Percentiles rank a stretch among this genome's conserved stretches.
Conservation (phyloP, 2,329 filamentous ascomycete species). For the Pseudonectria foliicola region DNA sequence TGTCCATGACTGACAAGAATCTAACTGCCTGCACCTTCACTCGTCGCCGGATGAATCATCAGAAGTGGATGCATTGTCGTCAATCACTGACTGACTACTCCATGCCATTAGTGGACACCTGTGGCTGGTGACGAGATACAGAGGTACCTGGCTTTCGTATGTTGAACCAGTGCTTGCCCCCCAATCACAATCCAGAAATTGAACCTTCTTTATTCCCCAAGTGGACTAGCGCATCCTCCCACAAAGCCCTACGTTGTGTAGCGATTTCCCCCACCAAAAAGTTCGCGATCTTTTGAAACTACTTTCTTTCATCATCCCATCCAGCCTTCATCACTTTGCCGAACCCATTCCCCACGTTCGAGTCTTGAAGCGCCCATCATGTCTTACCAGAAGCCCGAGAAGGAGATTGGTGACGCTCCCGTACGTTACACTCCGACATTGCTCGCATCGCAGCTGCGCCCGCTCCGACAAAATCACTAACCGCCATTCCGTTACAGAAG, state of each 20-base stretch:
- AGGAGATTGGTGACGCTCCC: slow-evolving; percentile 85
- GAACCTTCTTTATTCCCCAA: neutral
- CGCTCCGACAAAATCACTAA: slow-evolving; percentile 8
- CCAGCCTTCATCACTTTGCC: slow-evolving; percentile 71
- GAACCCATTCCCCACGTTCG: slow-evolving; percentile 56
- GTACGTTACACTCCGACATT: slow-evolving; percentile 40
- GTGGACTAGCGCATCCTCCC: slow-evolving; percentile 6
- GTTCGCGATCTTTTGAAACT: slow-evolving; percentile 11
- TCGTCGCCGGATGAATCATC: slow-evolving; percentile 36
- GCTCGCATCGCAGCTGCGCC: slow-evolving; percentile 1
- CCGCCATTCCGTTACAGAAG: slow-evolving; percentile 48
- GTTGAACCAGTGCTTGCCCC: neutral
- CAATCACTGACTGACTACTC: slow-evolving; percentile 1
- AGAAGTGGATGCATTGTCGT: slow-evolving; percentile 19
- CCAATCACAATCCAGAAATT: too few relatives aligned
- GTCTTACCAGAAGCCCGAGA: slow-evolving; percentile 94
- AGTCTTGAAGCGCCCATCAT: slow-evolving; percentile 75
- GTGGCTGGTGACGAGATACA: slow-evolving; percentile 1
- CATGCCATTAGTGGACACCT: too few relatives aligned
- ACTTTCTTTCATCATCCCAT: neutral
- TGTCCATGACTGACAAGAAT: slow-evolving; percentile 2
- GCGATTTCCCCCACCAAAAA: slow-evolving; percentile 12
- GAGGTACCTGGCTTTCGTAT: slow-evolving; percentile 1
- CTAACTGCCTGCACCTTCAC: slow-evolving; percentile 7
- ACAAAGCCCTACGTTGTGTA: slow-evolving; percentile 8